Evolutionary conservation across 768 basidiomycete species (phyloP).

Genomic region (Naganishia vishniacii): DNA sequence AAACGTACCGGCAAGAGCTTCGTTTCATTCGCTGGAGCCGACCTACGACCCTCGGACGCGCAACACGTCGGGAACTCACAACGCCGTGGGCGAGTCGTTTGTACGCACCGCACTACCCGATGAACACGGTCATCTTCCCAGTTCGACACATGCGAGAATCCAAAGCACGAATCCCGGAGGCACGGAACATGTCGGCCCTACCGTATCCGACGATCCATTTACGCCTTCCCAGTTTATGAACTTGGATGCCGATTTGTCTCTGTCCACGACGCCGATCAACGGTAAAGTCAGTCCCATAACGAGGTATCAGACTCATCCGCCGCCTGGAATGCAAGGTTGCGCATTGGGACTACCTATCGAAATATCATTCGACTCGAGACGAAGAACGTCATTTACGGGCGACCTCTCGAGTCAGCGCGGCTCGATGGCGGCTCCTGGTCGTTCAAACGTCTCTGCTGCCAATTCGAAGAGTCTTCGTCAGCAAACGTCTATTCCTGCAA

Average conservation of each 20-base stretch:
- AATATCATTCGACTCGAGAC: background rate
- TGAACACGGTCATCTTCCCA: background rate
- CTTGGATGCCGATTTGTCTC: background rate
- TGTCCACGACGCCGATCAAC: background rate
- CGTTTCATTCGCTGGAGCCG: background rate
- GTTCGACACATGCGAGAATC: background rate
- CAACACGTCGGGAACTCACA: background rate
- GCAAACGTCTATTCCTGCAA: background rate
- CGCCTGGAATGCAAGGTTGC: background rate
- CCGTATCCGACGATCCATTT: background rate
- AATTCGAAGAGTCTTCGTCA: background rate
- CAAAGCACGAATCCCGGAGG: too few relatives aligned
- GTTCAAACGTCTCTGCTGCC: too few relatives aligned
- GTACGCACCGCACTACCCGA: background rate
- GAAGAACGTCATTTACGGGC: background rate
- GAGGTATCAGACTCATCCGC: background rate
- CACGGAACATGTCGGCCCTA: background rate
- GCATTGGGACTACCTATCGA: background rate
- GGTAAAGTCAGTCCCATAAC: background rate
- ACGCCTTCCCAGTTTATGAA: constrained; percentile 18
- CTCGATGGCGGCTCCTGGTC: too few relatives aligned
- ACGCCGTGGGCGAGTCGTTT: background rate
- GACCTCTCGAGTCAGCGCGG: background rate
- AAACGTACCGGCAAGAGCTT: background rate
- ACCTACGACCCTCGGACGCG: background rate